Percentiles rank a stretch among this genome's conserved stretches.
phyloP scores from a whole-genome alignment of 805 yeast genomes.

The Barnettozyma pratensis region DNA sequence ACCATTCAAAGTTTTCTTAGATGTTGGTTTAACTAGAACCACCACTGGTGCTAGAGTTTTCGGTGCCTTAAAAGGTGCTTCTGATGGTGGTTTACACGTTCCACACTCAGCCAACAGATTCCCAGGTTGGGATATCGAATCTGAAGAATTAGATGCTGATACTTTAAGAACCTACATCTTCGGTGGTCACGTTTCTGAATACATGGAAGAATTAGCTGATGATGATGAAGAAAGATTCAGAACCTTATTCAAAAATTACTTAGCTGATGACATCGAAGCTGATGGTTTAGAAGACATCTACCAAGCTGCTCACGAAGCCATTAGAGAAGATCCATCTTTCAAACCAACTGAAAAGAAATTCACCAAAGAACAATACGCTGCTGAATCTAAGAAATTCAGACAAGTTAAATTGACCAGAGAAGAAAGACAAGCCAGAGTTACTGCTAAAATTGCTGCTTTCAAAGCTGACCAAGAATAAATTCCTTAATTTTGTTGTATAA shows the following conservation, averaged over 20 bases:
- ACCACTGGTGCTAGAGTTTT: constrained; percentile 99
- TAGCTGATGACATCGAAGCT: constrained; percentile 95
- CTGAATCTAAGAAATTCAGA: constrained; percentile 90
- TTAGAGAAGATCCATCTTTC: constrained; percentile 93
- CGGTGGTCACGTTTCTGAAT: constrained; percentile 99
- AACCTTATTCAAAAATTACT: constrained; percentile 92
- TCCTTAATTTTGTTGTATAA: background rate
- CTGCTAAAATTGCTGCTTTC: constrained; percentile 92
- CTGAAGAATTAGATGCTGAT: constrained; percentile 97
- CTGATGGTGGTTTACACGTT: constrained; percentile 98
- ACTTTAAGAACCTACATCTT: constrained; percentile 97
- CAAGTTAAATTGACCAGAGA: constrained; percentile 83
- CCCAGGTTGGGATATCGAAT: constrained; percentile 99
- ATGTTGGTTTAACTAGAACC: constrained; percentile 99
- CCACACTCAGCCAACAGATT: constrained; percentile 99
- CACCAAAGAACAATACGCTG: constrained; percentile 98
- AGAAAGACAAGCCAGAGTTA: constrained; percentile 85
- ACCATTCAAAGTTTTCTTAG: constrained; percentile 99
- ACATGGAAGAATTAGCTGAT: constrained; percentile 99
- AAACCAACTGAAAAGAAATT: constrained; percentile 86
- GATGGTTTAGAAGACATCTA: constrained; percentile 95
- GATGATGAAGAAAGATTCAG: constrained; percentile 99
- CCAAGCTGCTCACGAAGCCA: constrained; percentile 88
- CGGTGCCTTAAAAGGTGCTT: constrained; percentile 99
- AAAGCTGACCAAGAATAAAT: constrained; percentile 32